Base-by-base conservation (phyloP, 2,329 filamentous ascomycete species). In the Microascus cirrosus region DNA sequence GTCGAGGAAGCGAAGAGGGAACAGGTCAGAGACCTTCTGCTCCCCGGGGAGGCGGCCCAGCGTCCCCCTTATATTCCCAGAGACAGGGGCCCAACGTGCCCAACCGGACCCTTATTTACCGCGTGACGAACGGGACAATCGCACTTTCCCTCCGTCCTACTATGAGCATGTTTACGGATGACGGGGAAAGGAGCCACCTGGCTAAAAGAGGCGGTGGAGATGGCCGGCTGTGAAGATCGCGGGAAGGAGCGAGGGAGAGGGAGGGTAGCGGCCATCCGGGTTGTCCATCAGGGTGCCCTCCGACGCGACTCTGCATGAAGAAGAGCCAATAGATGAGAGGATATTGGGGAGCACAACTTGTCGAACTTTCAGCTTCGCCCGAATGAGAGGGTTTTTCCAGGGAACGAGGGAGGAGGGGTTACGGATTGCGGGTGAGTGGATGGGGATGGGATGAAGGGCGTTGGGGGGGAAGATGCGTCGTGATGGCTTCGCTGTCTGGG, bases 231-330 rank as follows among this genome's bases (percentile, higher is more conserved):
- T 32, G 28, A 32, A 32, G 28, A 32, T 32, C 36, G 36, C 12
- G 36, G 18, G 36, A 42, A 42, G 36, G 18, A n/a, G 18, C 13
- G 36, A 42, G 36, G 18, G 18, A n/a, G 36, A 15, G 10, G 15
- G 36, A n/a, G 36, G 12, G 18, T 5, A 13, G 36, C 12, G 10
- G 36, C 36, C 36, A 42, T 42, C 45, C 22, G 45, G 45, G 45
- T 25, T 20, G 45, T 51, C 55, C 55, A 56, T 56, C 55, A 22
- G 42, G 55, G 55, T 56, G 55, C 13, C 55, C 55, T 51, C 51
- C 55, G 34, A 51, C 25, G 55, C 50, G 39, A 35, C 42, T 42
- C 36, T 13, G 12, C 13, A 13, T 42, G 36, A 13, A 42, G 3
- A n/a, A 13, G 13, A 42, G 36, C 18, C 36, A 42, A 15, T 15